These are phyloP conservation scores for Priceomyces carsonii DNA, from an alignment of 805 yeast species.

Conservation along the genomic window DNA sequence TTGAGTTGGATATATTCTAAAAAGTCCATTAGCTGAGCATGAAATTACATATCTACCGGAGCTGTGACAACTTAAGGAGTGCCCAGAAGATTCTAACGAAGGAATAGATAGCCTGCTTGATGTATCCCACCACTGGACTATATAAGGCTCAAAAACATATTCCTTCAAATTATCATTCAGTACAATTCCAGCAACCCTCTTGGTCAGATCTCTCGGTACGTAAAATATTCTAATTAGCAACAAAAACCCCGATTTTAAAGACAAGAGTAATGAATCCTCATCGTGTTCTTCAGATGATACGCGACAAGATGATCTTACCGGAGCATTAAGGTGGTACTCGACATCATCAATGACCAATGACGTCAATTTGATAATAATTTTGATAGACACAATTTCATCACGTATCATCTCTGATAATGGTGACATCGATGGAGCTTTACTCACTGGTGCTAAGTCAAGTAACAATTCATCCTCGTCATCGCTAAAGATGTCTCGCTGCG, in stretches of 20 bases:
- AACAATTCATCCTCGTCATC: slow-evolving; percentile 34
- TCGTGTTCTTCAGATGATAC: slow-evolving; percentile 21
- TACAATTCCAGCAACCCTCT: no score
- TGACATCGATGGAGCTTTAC: no score
- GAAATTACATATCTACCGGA: slow-evolving; percentile 42
- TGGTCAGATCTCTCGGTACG: slow-evolving; percentile 31
- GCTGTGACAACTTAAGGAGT: slow-evolving; percentile 31
- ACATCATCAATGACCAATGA: slow-evolving; percentile 32
- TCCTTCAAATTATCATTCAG: no score
- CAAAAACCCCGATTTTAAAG: slow-evolving; percentile 41
- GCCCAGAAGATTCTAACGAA: slow-evolving; percentile 24
- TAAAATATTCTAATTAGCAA: slow-evolving; percentile 39
- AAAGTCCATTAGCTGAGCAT: slow-evolving; percentile 32
- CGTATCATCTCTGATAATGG: no score
- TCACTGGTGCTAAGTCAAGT: no score
- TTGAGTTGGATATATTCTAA: slow-evolving; percentile 39
- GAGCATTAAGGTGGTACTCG: slow-evolving; percentile 30
- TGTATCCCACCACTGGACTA: slow-evolving; percentile 53
- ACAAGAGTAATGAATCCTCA: slow-evolving; percentile 41
- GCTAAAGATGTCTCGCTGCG: slow-evolving; percentile 38
- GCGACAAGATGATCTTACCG: slow-evolving; percentile 31
- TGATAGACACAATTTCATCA: no score
- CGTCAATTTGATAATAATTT: slow-evolving; percentile 30
- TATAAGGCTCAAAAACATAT: slow-evolving; percentile 40
- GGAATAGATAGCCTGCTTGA: slow-evolving; percentile 13